Conservation (phyloP, 305 asterid genomes). For the Fraxinus ornus region DNA sequence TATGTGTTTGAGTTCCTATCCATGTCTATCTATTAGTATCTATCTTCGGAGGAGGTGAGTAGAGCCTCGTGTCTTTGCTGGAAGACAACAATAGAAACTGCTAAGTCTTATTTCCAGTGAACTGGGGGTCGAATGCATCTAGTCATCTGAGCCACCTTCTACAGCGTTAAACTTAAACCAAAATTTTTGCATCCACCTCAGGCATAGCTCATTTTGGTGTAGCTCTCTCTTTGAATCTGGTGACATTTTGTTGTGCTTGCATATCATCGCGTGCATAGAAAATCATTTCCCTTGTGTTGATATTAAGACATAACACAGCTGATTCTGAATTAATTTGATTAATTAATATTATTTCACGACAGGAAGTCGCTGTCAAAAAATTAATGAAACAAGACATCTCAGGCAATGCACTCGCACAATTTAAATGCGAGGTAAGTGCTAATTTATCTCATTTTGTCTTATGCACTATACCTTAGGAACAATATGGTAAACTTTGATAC, state of each 20-base stretch:
- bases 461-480: slow-evolving; percentile 9
- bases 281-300: not conserved
- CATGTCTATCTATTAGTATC: not conserved
- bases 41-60: not conserved
- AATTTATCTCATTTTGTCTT: slow-evolving; percentile 4
- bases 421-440: slow-evolving; percentile 78
- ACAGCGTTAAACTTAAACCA: not conserved
- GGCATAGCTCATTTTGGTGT: not conserved
- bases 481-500: slow-evolving; percentile 2
- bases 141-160: not conserved
- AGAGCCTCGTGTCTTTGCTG: not conserved
- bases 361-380: slow-evolving; percentile 98
- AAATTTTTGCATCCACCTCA: not conserved
- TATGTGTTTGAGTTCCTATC: slow-evolving; percentile 13
- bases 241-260: not conserved
- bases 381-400: slow-evolving; percentile 97
- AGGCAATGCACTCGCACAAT: slow-evolving; percentile 83
- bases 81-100: not conserved
- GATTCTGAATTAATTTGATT: not conserved
- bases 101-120: not conserved
- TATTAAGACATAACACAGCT: not conserved
- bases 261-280: not conserved
- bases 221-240: not conserved
- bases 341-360: slow-evolving; percentile 27
- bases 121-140: not conserved